These are phyloP conservation scores for Neonectria ditissima DNA, from an alignment of 2,329 filamentous ascomycete species.

Conservation along the genomic window DNA sequence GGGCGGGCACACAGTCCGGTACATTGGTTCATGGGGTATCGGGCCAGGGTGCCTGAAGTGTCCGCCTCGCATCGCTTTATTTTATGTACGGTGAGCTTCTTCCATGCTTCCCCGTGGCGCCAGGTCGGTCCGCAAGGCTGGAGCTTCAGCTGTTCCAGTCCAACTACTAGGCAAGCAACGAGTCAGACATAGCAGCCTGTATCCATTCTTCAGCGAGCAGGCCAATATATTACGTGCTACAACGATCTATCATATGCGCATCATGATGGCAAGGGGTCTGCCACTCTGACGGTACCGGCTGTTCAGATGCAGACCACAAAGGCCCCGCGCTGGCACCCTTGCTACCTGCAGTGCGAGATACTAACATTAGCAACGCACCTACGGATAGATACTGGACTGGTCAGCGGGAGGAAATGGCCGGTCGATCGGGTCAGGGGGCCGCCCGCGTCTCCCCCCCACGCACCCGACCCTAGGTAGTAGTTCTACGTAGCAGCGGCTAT, in stretches of 20 bases:
- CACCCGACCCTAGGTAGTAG: no score
- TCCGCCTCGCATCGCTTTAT: not conserved
- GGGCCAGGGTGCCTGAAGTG: not conserved
- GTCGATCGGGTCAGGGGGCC: not conserved
- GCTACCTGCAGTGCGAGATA: not conserved
- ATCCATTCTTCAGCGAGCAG: not conserved
- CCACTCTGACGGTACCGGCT: not conserved
- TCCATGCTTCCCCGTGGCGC: not conserved
- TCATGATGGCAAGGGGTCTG: not conserved
- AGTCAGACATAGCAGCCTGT: not conserved
- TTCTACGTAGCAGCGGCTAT: not conserved
- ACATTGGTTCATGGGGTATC: not conserved
- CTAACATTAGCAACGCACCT: no score
- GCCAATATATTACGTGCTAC: not conserved
- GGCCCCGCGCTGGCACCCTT: not conserved
- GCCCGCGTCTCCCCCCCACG: not conserved
- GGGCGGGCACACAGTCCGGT: not conserved
- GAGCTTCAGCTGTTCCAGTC: not conserved
- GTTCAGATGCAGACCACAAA: not conserved
- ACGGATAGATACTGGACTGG: not conserved
- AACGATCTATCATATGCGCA: not conserved
- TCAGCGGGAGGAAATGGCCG: conserved; percentile 1
- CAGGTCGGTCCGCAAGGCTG: not conserved
- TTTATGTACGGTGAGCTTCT: not conserved
- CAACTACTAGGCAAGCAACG: not conserved